Evolutionary conservation across 208 protist species (phyloP).

Genomic region (Leptomonas seymouri): DNA sequence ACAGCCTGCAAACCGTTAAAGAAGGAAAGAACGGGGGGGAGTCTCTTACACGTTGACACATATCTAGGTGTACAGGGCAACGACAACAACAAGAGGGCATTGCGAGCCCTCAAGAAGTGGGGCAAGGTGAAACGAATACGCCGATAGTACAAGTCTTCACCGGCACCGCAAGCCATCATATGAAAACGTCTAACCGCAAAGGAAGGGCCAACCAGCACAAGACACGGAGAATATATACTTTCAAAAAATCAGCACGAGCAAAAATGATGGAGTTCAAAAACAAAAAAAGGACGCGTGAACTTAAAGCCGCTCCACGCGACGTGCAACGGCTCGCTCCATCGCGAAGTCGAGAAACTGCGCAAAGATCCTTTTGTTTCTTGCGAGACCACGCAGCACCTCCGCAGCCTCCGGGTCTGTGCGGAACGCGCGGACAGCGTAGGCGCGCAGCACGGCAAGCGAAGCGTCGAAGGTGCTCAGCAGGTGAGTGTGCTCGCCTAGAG

Average conservation of each 20-base stretch:
- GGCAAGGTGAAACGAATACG: too few species aligned
- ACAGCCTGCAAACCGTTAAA: too few species aligned
- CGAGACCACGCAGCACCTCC: constrained; percentile 29
- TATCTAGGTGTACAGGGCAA: constrained; percentile 1
- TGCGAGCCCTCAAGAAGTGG: too few species aligned
- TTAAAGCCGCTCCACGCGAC: constrained; percentile 12
- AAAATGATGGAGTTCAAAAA: not conserved
- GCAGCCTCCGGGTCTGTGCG: constrained; percentile 26
- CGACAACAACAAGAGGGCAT: too few species aligned
- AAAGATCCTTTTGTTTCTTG: constrained; percentile 21
- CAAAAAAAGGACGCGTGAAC: too few species aligned
- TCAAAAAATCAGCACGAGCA: not conserved
- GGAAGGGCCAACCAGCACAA: too few species aligned
- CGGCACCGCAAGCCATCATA: too few species aligned
- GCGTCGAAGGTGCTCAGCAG: constrained; percentile 21
- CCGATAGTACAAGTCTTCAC: too few species aligned
- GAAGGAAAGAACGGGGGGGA: too few species aligned
- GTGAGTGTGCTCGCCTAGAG: not conserved
- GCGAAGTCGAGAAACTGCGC: constrained; percentile 38
- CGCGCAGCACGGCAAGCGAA: constrained; percentile 22
- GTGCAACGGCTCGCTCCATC: constrained; percentile 28
- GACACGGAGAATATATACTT: not conserved
- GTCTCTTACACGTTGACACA: too few species aligned
- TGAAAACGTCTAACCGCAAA: too few species aligned
- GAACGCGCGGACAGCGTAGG: constrained; percentile 30